Evolutionary conservation across 106 monocot genomes (phyloP).

Genomic region (Cymbidium sinense): DNA sequence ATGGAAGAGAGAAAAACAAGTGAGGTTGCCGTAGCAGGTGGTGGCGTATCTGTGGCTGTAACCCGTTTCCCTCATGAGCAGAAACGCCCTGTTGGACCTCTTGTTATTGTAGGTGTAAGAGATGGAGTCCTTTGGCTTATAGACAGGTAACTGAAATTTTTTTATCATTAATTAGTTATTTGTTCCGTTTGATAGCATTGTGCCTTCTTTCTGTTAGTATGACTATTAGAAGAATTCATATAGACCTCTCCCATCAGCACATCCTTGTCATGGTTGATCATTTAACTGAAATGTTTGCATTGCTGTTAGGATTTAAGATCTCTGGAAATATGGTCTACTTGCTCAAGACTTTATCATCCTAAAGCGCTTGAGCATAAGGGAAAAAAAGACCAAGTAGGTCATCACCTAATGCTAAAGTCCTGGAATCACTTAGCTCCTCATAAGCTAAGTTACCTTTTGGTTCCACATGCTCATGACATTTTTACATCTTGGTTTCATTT

Average conservation of each 20-base stretch:
- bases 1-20: constrained; percentile 60
- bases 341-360: background rate
- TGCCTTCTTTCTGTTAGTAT: background rate
- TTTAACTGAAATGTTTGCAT: background rate
- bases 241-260: background rate
- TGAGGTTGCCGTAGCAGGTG: constrained; percentile 98
- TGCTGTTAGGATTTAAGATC: background rate
- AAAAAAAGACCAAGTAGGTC: too few species aligned
- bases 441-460: too few species aligned
- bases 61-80: constrained; percentile 95
- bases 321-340: background rate
- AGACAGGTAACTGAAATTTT: constrained; percentile 56
- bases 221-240: background rate
- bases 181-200: background rate
- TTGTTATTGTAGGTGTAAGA: constrained; percentile 88
- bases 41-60: constrained; percentile 92
- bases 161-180: background rate
- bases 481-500: background rate
- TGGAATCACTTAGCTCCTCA: too few species aligned
- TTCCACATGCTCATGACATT: background rate
- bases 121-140: constrained; percentile 98
- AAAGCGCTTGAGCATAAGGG: too few species aligned
- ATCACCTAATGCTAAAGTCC: too few species aligned
- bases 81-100: constrained; percentile 90
- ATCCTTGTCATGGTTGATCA: background rate